Base-by-base conservation (phyloP, 2,329 filamentous ascomycete genomes). In the Aureobasidium sp. region DNA sequence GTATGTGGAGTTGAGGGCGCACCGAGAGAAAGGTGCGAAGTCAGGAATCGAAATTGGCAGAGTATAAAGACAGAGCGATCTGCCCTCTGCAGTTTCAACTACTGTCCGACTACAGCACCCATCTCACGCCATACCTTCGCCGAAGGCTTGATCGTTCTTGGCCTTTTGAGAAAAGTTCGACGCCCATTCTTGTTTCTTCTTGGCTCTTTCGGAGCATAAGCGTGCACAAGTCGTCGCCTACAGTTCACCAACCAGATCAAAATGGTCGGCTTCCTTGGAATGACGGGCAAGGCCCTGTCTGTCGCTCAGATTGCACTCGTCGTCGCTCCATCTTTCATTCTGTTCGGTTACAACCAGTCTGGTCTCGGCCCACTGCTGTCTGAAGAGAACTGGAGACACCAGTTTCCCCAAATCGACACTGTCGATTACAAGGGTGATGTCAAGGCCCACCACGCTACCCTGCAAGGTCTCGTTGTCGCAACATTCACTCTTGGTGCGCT, bases 281-380 rank as follows among this genome's bases (percentile, higher is more conserved):
- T 66, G 50, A 66, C 55, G 30, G 68, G 68, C 34, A 65, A 61
- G 36, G 64, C 65, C 50, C 64, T 70, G 58, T 63, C 67, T 42
- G 42, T 67, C 7, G 61, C 63, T 36, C 66, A 75, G 66, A 71
- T 75, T 29, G 57, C 74, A 64, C 67, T 75, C 48, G 71, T 76
- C 41, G 74, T 75, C 59, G 62, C 73, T 49, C 74, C 74, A 7
- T 69, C 75, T 21, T 80, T 80, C 63, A 75, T 80, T 59, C 71
- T 79, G 52, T 81, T 79, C 65, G 79, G 80, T 58, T 82, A 81
- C 72, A 81, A 82, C 67, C 78, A 81, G 66, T 76, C 77, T 53
- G 77, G 77, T 50, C 73, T 78, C n/a, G 79, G 79, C 48, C 78
- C 79, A 15, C 71, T 81, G n/a, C 66, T 77, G 63, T 71, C 77